Percentiles rank a stretch among this genome's conserved stretches.
These are phyloP conservation scores for Ogataea glucozyma DNA, from an alignment of 805 yeast species.

Conservation along the genomic window DNA sequence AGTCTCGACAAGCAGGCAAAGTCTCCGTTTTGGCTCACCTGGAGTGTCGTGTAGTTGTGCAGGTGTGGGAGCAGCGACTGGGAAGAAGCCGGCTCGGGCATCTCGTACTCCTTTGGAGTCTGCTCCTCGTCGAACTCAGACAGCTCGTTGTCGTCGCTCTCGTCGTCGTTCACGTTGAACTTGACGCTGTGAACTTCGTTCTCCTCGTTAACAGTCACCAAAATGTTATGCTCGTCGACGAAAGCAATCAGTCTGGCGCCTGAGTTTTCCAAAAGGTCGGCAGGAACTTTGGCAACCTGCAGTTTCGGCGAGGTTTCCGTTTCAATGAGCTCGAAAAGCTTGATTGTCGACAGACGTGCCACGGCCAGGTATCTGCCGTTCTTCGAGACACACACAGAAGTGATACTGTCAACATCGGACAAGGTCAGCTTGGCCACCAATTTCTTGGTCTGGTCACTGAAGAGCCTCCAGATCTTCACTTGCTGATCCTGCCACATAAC, in stretches of 20 bases:
- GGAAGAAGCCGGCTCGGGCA: constrained; percentile 21
- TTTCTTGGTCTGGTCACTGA: constrained; percentile 43
- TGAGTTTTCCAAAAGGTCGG: constrained; percentile 37
- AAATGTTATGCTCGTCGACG: constrained; percentile 41
- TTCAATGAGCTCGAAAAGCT: constrained; percentile 63
- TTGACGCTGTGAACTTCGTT: constrained; percentile 48
- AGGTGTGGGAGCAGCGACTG: constrained; percentile 32
- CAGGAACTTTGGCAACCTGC: constrained; percentile 55
- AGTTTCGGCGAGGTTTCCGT: constrained; percentile 31
- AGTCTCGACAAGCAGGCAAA: constrained; percentile 59
- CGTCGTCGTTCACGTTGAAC: constrained; percentile 42
- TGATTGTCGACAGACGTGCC: constrained; percentile 65
- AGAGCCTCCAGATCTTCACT: constrained; percentile 76
- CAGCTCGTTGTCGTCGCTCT: constrained; percentile 34
- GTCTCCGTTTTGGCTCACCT: constrained; percentile 46
- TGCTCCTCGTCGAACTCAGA: constrained; percentile 45
- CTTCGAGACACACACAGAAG: constrained; percentile 63
- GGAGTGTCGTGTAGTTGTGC: constrained; percentile 53
- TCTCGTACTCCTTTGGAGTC: constrained; percentile 32
- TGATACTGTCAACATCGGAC: constrained; percentile 78
- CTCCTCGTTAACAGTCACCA: constrained; percentile 56
- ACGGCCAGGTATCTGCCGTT: constrained; percentile 70
- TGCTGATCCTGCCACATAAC: constrained; percentile 81
- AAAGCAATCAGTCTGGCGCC: constrained; percentile 63
- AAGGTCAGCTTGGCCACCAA: constrained; percentile 65